Percentiles rank a stretch among this genome's conserved stretches.
phyloP scores from a whole-genome alignment of 768 basidiomycete species.

The Psilocybe sp. region DNA sequence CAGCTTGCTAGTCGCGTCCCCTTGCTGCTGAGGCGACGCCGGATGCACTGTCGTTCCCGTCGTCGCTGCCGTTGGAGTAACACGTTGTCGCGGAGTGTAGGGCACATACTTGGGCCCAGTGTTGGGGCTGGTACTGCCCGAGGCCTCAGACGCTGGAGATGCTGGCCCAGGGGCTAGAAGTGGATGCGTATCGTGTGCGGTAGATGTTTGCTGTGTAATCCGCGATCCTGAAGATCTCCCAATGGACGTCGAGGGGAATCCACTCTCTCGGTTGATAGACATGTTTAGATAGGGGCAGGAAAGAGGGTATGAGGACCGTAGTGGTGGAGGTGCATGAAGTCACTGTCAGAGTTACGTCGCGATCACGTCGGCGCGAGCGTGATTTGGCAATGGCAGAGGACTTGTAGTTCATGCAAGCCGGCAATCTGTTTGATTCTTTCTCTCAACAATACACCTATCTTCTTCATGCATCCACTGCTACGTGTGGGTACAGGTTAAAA shows the following conservation, averaged over 20 bases:
- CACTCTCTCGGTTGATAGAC: conserved; percentile 29
- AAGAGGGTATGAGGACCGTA: neutral
- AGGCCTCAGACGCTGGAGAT: conserved; percentile 22
- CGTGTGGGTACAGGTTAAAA: too few species aligned
- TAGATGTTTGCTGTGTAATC: conserved; percentile 30
- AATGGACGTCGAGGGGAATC: conserved; percentile 54
- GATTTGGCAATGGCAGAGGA: too few species aligned
- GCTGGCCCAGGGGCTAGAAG: conserved; percentile 46
- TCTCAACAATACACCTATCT: too few species aligned
- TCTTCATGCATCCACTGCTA: too few species aligned
- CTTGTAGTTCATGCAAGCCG: too few species aligned
- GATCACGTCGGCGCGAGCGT: neutral
- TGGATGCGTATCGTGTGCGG: conserved; percentile 67
- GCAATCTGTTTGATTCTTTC: too few species aligned
- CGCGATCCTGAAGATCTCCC: conserved; percentile 45
- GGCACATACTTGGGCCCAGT: conserved; percentile 59
- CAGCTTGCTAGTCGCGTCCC: conserved; percentile 64
- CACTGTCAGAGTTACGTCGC: neutral
- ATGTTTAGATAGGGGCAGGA: conserved; percentile 17
- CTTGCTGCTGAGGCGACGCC: conserved; percentile 43
- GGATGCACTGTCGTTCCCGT: conserved; percentile 50
- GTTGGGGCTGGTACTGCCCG: conserved; percentile 12
- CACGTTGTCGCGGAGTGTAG: conserved; percentile 73
- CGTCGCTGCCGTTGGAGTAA: conserved; percentile 39
- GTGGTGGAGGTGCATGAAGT: neutral